These are phyloP conservation scores for sunflower (Helianthus annuus) DNA, from an alignment of 129 eudicot genomes.

Conservation along the genomic window DNA sequence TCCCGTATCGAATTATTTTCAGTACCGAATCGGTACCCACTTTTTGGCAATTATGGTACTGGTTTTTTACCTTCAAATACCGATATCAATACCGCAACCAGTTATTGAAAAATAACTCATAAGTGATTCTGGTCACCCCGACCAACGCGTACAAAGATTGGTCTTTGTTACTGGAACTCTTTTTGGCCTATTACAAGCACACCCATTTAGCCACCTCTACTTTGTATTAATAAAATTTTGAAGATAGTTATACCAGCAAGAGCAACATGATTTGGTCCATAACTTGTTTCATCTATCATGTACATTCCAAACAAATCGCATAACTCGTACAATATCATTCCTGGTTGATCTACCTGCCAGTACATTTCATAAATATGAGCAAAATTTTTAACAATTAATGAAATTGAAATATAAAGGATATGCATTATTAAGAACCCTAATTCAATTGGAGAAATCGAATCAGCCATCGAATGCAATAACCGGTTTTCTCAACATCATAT, in stretches of 20 bases:
- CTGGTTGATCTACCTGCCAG: too few species aligned
- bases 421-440: too few species aligned
- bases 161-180: neutral
- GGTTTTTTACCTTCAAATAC: too few species aligned
- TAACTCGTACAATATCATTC: constrained; percentile 69
- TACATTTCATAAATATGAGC: too few species aligned
- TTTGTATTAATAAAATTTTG: neutral
- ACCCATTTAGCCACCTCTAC: neutral
- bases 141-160: neutral
- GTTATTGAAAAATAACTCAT: neutral
- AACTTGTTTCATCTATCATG: constrained; percentile 96
- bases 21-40: too few species aligned
- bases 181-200: neutral
- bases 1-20: too few species aligned
- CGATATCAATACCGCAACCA: neutral
- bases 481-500: too few species aligned
- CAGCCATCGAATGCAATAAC: too few species aligned
- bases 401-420: too few species aligned
- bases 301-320: constrained; percentile 98
- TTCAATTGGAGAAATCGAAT: too few species aligned
- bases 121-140: neutral
- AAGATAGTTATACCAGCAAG: constrained; percentile 61
- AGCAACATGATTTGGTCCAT: constrained; percentile 95
- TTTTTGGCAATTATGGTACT: too few species aligned
- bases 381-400: too few species aligned